phyloP scores from a whole-genome alignment of 2,329 filamentous ascomycete genomes.

The Dothideomycetidae sp. region DNA sequence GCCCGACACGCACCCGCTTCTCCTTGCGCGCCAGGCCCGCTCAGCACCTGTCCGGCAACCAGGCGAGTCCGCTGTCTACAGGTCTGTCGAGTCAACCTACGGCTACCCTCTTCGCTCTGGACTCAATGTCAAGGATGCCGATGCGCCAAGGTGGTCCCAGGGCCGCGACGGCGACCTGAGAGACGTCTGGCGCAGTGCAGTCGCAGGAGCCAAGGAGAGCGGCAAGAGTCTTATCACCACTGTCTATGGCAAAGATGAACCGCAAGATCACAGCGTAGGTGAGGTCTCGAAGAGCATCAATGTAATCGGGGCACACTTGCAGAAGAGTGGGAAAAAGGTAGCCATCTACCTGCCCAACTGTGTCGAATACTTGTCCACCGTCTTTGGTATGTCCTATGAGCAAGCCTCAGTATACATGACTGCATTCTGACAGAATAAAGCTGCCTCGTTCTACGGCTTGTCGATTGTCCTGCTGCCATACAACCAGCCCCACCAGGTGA shows the following conservation, averaged over 20 bases:
- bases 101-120: slow-evolving; percentile 67
- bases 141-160: slow-evolving; percentile 65
- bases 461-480: slow-evolving; percentile 77
- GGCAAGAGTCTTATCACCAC: slow-evolving; percentile 62
- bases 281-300: slow-evolving; percentile 77
- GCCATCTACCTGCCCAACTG: slow-evolving; percentile 90
- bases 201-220: slow-evolving; percentile 35
- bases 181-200: slow-evolving; percentile 71
- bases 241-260: slow-evolving; percentile 59
- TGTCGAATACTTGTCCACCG: slow-evolving; percentile 63
- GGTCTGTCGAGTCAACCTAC: slow-evolving; percentile 72
- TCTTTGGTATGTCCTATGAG: slow-evolving; percentile 48
- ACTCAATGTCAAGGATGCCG: slow-evolving; percentile 67
- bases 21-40: slow-evolving; percentile 72
- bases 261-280: slow-evolving; percentile 55
- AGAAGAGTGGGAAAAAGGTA: slow-evolving; percentile 59
- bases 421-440: slow-evolving; percentile 26
- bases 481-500: slow-evolving; percentile 52
- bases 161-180: slow-evolving; percentile 81
- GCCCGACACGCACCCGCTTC: slow-evolving; percentile 80
- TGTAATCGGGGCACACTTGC: slow-evolving; percentile 63
- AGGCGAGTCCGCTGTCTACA: slow-evolving; percentile 72
- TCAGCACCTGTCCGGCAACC: slow-evolving; percentile 66
- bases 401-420: neutral
- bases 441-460: slow-evolving; percentile 78